Evolutionary conservation across 768 basidiomycete genomes (phyloP), one percentile per base, ranked within the genome.

Genomic region (Naganishia friedmannii): DNA sequence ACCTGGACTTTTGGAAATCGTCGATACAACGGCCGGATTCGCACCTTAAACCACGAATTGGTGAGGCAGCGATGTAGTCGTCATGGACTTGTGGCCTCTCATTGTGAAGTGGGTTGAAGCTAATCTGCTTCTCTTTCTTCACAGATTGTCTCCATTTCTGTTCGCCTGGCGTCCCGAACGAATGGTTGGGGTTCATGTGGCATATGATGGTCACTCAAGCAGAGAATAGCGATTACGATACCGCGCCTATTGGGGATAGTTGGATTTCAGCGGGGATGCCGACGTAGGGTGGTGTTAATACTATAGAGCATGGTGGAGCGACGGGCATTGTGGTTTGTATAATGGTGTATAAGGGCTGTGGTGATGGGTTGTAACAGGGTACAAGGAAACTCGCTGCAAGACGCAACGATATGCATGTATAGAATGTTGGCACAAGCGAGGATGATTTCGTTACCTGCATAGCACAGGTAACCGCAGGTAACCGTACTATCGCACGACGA

Each of bases 131-230:
- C n/a, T n/a, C n/a, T n/a, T n/a, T n/a, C n/a, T n/a, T n/a, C n/a
- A n/a, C n/a, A n/a, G 48, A 51, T 32, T 71, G 70, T 39, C 19
- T 71, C n/a, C 70, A 67, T 21, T 67, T 21, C 37, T 66, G 65
- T 26, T 26, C 23, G 8, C 51, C 53, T 28, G 37, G 63, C 8
- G 65, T 57, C 26, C 51, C 63, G n/a, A 45, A 66, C 34, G 60
- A 71, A n/a, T 67, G 65, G 70, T 17, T 66, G 10, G n/a, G n/a
- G 34, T 67, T 57, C 32, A n/a, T 66, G 32, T 71, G 70, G 70
- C 60, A 71, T 58, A 31, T 71, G 55, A 67, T 71, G 63, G 65
- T 67, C 15, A 54, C 32, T 7, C 65, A 71, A 23, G 56, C 70
- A 26, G 48, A 42, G 29, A 71, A 71, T 26, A 21, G 55, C 21